Evolutionary conservation across 148 eudicot genomes (phyloP), one percentile per base, ranked within the genome.

Genomic region (Camellia sinensis): DNA sequence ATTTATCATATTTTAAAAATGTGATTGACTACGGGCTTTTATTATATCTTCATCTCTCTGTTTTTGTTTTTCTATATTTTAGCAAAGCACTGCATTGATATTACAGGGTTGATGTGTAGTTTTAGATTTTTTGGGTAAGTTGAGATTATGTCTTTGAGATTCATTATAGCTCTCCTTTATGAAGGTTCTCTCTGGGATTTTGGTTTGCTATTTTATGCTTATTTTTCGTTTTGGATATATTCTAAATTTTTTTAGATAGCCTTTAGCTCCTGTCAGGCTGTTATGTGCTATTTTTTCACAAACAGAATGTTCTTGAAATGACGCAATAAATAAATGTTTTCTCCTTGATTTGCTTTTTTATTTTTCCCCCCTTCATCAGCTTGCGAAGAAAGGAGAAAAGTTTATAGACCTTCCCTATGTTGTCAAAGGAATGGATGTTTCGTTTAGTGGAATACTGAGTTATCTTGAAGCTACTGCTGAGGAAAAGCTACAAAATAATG

Each of bases 401-500:
- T 95, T 91, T 80, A 89, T 95, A 52, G 98, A 95, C 77, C 95
- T 95, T 80, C 98, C 98, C 43, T 95, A 95, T 74, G 97, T 86
- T 83, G 98, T 95, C 68, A 95, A 95, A 86, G 98, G 98, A 84
- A 95, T 95, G 98, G 98, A 95, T 79, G 98, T 95, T 68, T 95
- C 98, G 7, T 95, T 95, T 75, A 95, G 98, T 81, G 98, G 98
- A 80, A 90, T 95, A 82, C 81, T 95, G 83, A 95, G 98, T 88
- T 95, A 77, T 78, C 90, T 95, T 67, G 98, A 95, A 86, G 84
- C 94, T 73, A 87, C 94, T 21, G 94, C 98, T 22, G 94, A 93
- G 79, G 96, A 95, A 86, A 90, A 90, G 86, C 95, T 93, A 17
- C 91, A 89, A 82, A 91, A 79, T 79, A 86, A 89, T 50, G 98